Percentiles rank a stretch among this genome's conserved stretches.
These are phyloP conservation scores for Bretschneidera sinensis DNA, from an alignment of 345 rosid species.

Conservation along the genomic window DNA sequence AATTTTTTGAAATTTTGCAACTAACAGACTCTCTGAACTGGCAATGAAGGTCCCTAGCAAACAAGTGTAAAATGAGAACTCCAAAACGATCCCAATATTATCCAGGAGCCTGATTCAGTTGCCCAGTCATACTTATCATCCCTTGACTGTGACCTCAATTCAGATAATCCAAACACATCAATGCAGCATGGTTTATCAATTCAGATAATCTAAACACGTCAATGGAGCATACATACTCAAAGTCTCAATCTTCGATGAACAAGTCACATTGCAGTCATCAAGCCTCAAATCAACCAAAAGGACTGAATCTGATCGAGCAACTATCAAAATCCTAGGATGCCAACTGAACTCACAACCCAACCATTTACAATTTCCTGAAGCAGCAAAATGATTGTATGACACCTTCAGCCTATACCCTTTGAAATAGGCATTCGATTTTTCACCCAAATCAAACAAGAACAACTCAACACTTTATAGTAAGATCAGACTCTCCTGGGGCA, in stretches of 20 bases:
- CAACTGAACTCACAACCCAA: too few relatives aligned
- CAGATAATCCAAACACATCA: slow-evolving; percentile 38
- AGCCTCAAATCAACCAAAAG: too few relatives aligned
- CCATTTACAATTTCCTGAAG: slow-evolving; percentile 29
- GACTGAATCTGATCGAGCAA: too few relatives aligned
- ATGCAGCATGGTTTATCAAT: slow-evolving; percentile 38
- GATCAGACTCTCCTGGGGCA: slow-evolving; percentile 29
- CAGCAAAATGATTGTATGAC: slow-evolving; percentile 16
- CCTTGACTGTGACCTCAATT: too few relatives aligned
- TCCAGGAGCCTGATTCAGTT: too few relatives aligned
- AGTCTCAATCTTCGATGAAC: slow-evolving; percentile 36
- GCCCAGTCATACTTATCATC: too few relatives aligned
- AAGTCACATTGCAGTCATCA: too few relatives aligned
- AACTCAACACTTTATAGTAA: slow-evolving; percentile 38
- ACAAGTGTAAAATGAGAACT: slow-evolving; percentile 42
- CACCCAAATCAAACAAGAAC: too few relatives aligned
- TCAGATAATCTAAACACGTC: too few relatives aligned
- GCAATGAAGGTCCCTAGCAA: slow-evolving; percentile 43
- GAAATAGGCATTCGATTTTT: slow-evolving; percentile 2
- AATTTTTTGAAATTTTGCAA: slow-evolving; percentile 19
- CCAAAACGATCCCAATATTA: too few relatives aligned
- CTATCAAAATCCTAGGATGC: too few relatives aligned
- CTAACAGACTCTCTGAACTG: slow-evolving; percentile 18
- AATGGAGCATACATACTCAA: slow-evolving; percentile 24
- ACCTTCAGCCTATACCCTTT: slow-evolving; percentile 34